Evolutionary conservation across 495 filamentous ascomycete genomes (phyloP), one percentile per base, ranked within the genome.

Genomic region (Penicillium cinerascens): DNA sequence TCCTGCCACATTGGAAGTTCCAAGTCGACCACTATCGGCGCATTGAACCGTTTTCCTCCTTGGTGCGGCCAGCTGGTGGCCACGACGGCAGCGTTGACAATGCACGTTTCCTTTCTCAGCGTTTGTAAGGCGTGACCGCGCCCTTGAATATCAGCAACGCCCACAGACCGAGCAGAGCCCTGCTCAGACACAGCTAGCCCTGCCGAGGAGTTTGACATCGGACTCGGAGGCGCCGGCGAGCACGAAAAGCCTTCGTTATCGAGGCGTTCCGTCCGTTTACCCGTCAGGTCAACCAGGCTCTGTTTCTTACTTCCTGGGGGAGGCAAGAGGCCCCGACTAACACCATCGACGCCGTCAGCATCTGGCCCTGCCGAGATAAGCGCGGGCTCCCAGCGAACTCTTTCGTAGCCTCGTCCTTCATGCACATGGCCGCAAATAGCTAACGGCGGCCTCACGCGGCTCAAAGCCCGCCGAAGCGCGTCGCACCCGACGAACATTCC

Each of bases 71-170:
- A 87, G 58, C 78, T 86, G 3, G 73, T 82, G 9, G 82, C 79
- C 74, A 86, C 75, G 54, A 91, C 84, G 16, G 87, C 82, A 27
- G 86, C 85, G 69, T 92, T 92, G 58, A 91, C 77, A 45, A 93
- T 70, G 61, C 84, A 89, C 8, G 87, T 91, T 70, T 92, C 89
- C 49, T 67, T 76, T 58, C 85, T 77, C 33, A 74, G 76, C 16
- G 54, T 52, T 37, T 77, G 62, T 45, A 71, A 72, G 51, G 63
- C 65, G 25, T 47, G 42, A 42, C 49, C 16, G 17, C 48, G 45
- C 29, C 20, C 39, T 37, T 61, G 55, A 45, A 55, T 54, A 35
- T 25, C 42, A 51, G 35, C 45, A n/a, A 49, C 52, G 25, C 45
- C 37, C 49, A 48, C 37, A 23, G 35, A 26, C 54, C 51, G 38